Percentiles rank a stretch among this genome's conserved stretches.
phyloP scores from a whole-genome alignment of 768 basidiomycete species.

The Boletus pseudopeckii region DNA sequence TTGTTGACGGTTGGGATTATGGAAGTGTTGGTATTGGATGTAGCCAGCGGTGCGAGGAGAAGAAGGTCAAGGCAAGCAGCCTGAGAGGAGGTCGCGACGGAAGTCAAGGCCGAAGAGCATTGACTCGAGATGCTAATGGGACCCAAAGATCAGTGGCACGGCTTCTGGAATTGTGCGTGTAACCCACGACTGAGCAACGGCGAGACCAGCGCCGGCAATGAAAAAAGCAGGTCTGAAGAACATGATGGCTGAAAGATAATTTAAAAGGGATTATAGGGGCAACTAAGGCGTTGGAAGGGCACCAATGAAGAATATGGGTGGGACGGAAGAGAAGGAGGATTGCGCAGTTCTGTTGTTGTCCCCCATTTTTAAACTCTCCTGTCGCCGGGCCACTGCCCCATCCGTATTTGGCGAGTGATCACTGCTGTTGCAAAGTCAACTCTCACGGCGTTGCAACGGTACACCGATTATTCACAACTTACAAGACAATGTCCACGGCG shows the following conservation, averaged over 20 bases:
- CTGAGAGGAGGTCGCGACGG: conserved; percentile 37
- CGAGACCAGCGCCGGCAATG: conserved; percentile 33
- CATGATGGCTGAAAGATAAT: conserved; percentile 17
- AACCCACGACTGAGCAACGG: conserved; percentile 45
- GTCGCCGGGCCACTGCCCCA: background rate
- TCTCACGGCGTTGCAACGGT: background rate
- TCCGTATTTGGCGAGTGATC: background rate
- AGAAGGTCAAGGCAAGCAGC: conserved; percentile 41
- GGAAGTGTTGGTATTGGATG: conserved; percentile 29
- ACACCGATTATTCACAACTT: no score
- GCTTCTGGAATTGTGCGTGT: background rate
- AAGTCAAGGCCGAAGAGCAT: conserved; percentile 48
- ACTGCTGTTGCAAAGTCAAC: background rate
- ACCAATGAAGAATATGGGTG: background rate
- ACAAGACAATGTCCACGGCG: no score
- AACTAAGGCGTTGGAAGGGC: background rate
- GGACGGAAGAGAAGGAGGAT: background rate
- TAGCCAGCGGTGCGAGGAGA: conserved; percentile 28
- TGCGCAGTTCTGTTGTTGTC: conserved; percentile 8
- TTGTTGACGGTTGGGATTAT: conserved; percentile 45
- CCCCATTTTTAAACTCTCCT: conserved; percentile 15
- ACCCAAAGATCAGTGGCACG: background rate
- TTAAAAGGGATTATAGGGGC: background rate
- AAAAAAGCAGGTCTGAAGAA: conserved; percentile 25
- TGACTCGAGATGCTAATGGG: conserved; percentile 17